Base-by-base conservation (phyloP, 257 asterid genomes). In the Ballota nigra region DNA sequence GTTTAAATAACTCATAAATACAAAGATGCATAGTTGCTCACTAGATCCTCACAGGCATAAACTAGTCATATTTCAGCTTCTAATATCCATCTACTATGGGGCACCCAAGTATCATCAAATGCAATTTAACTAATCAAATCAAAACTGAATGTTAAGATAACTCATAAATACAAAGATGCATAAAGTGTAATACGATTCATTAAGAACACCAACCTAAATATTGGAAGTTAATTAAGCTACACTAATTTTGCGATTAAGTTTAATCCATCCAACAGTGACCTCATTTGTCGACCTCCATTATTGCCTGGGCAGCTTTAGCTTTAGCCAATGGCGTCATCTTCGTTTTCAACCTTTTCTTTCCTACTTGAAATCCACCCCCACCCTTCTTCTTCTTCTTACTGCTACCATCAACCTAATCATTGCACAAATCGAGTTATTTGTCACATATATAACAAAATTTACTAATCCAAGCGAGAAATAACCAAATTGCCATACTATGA, bases 261-360 rank as follows among this genome's bases (percentile, higher is more conserved):
- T 43, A 34, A 59, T 24, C 51, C 53, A 66, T 63, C 69, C 13
- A 4, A 69, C 31, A 51, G 60, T 56, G 66, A 81, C 79, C 82
- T 89, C 90, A 95, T 26, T 88, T 83, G 77, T 95, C 97, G 51
- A 95, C 59, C 82, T 92, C 97, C 98, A 95, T n/a, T n/a, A n/a
- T 95, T 10, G 97, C 99, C 72, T 95, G 99, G 29, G 96, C 97
- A 72, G 97, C 99, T 83, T 92, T 92, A 77, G 99, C 98, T 83
- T 89, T 95, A 8, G 96, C 96, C 80, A 87, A 80, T 6, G 96
- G 84, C 3, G 98, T 95, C 96, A 89, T 45, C 81, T 79, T 88
- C 1, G 92, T 95, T 78, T 95, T 92, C 87, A 95, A 72, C 84
- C 85, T 95, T 56, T 88, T 92, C 96, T 92, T 95, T 47, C 99